Conservation (phyloP, 164 flowering plant species). For the Macadamia integrifolia region DNA sequence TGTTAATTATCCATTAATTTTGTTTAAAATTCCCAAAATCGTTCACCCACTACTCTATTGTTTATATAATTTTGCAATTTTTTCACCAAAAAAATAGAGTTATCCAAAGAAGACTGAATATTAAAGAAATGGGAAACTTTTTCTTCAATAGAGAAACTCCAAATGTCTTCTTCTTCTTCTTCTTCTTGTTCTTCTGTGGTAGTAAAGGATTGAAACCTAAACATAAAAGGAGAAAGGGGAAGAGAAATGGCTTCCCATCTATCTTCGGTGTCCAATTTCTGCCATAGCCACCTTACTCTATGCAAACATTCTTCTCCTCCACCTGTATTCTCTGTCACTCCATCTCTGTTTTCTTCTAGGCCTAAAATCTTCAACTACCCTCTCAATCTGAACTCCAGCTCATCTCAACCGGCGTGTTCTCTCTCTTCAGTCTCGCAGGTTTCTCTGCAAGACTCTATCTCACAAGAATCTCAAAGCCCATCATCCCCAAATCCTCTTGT, state of each 20-base stretch:
- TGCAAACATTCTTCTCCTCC: conserved; percentile 27
- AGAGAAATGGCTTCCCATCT: conserved; percentile 49
- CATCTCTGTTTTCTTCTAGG: conserved; percentile 16
- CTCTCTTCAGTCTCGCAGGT: conserved; percentile 19
- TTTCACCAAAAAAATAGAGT: no score
- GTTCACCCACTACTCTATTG: no score
- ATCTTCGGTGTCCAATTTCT: conserved; percentile 30
- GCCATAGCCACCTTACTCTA: conserved; percentile 25
- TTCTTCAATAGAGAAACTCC: no score
- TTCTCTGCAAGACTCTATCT: conserved; percentile 30
- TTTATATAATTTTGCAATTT: no score
- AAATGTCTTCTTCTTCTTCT: no score
- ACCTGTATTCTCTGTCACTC: conserved; percentile 12
- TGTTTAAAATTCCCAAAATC: no score
- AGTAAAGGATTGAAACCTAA: no score
- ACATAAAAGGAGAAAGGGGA: not conserved
- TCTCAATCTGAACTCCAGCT: conserved; percentile 17
- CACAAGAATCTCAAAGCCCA: conserved; percentile 22
- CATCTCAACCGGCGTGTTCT: conserved; percentile 14
- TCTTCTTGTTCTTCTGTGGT: no score
- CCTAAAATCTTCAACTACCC: conserved; percentile 12
- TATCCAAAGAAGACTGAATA: no score
- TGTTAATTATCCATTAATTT: no score
- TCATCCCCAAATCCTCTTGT: conserved; percentile 5
- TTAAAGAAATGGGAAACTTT: no score